Evolutionary conservation across 73 alveolate genomes (phyloP).

Genomic region (Paramecium pentaurelia): DNA sequence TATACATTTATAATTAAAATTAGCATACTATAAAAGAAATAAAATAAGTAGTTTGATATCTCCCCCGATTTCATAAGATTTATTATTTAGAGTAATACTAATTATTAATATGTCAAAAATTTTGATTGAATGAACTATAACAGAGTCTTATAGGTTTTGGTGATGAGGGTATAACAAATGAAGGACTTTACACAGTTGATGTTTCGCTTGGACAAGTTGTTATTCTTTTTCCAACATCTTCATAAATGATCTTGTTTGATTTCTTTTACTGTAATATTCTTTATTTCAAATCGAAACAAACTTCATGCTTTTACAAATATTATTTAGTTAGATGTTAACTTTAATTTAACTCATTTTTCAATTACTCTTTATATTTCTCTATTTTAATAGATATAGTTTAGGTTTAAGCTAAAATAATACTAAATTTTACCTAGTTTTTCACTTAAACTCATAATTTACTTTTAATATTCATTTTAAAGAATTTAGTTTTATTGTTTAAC

Average conservation of each 20-base stretch:
- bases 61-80: background rate
- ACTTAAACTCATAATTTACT: background rate
- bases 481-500: background rate
- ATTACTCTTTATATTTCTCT: background rate
- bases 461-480: background rate
- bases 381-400: background rate
- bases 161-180: background rate
- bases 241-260: background rate
- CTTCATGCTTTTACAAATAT: background rate
- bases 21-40: background rate
- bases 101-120: background rate
- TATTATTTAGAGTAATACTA: background rate
- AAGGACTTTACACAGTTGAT: background rate
- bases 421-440: background rate
- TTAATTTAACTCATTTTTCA: background rate
- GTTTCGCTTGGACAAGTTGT: constrained; percentile 24
- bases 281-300: background rate
- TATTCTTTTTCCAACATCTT: background rate
- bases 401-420: background rate
- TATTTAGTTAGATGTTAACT: background rate
- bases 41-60: background rate
- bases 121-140: background rate
- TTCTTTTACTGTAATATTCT: background rate
- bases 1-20: background rate
- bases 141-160: background rate